Base-by-base conservation (phyloP, 1,284 basidiomycete species). In the Trichosporon coremiiforme region DNA sequence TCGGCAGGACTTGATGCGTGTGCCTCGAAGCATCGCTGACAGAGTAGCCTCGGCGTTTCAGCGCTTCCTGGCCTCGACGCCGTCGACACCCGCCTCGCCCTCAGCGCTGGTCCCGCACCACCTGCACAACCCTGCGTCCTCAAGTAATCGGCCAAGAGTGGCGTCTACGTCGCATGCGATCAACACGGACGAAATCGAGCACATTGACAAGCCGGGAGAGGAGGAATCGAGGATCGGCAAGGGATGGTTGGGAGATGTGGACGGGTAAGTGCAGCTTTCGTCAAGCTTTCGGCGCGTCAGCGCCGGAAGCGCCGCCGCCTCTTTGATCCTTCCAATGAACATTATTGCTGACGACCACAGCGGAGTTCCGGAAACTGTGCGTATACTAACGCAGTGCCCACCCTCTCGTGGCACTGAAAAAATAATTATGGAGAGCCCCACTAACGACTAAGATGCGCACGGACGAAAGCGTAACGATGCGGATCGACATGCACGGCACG, bases 401-500 rank as follows among this genome's bases (percentile, higher is more conserved):
- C 41, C 41, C 17, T 7, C 15, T 17, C 41, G 41, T 45, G 41
- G 41, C 41, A 17, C n/a, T n/a, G 2, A 15, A 15, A 3, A 45
- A 45, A 17, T 17, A 17, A 17, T 17, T 45, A 45, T 3, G 45
- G 22, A 22, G 13, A 25, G 20, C 35, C 63, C 3, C 2, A 31
- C 38, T 67, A 31, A 35, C 15, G 9, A 20, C 15, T 4, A 17
- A 82, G 79, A 78, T 81, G 81, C 73, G 79, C 64, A 74, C 75
- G 17, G 75, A 78, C 31, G 78, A 78, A 29, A 80, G 79, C 20
- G 79, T 84, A 67, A 78, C 78, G 45, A 79, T 85, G 68, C 79
- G 82, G 50, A 72, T 83, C 2, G 82, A 84, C 63, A 75, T 78
- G 9, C 82, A 83, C 64, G 82, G 82, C 8, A 82, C 79, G 15